A percentile compares a stretch with the other conserved stretches of the same genome.
phyloP scores from a whole-genome alignment of 78 protist species.

The Pigoraptor vietnamica region DNA sequence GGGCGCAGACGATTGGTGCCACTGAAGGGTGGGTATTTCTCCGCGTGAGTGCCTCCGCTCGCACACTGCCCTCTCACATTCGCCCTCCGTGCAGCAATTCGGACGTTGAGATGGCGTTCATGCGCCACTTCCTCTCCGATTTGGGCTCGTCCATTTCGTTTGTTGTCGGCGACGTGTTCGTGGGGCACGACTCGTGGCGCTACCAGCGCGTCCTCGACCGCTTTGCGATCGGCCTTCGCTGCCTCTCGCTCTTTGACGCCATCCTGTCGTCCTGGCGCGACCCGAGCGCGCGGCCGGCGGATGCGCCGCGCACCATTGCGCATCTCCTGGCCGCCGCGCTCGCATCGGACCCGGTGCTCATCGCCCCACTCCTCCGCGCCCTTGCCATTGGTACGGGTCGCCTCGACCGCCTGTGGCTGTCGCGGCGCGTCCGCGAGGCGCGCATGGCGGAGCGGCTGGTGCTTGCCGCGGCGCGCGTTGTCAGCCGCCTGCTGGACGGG shows the following conservation, averaged over 20 bases:
- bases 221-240: not conserved
- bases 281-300: not conserved
- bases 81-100: no score
- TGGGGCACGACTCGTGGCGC: not conserved
- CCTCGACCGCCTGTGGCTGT: not conserved
- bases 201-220: not conserved
- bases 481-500: not conserved
- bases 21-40: not conserved
- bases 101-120: not conserved
- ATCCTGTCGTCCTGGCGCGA: not conserved
- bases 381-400: not conserved
- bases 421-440: not conserved
- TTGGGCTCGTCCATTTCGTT: not conserved
- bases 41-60: not conserved
- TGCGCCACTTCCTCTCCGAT: not conserved
- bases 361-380: not conserved
- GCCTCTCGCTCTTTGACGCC: not conserved
- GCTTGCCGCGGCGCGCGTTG: not conserved
- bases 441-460: not conserved
- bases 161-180: not conserved
- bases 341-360: not conserved
- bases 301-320: not conserved
- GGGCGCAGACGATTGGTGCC: not conserved
- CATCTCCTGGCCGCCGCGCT: not conserved
- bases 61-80: no score